Evolutionary conservation across 2,329 filamentous ascomycete genomes (phyloP), one percentile per base, ranked within the genome.

Genomic region (Aspergillus felis): DNA sequence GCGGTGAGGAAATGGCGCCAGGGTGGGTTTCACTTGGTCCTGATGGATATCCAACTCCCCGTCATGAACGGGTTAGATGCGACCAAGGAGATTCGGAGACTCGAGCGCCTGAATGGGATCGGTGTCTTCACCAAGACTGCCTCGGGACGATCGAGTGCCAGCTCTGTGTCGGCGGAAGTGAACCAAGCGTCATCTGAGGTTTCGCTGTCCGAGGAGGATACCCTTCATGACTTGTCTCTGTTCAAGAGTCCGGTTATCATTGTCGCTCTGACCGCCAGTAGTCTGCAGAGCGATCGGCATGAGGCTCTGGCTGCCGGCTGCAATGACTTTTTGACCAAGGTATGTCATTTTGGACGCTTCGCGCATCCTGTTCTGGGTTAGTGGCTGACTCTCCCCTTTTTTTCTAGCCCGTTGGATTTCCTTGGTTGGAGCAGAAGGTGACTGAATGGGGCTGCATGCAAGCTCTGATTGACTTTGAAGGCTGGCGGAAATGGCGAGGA

Each of bases 391-490:
- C n/a, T 56, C 22, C 55, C 63, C 56, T n/a, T 35, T 4, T 35
- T 32, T 10, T 50, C 47, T 70, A 96, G 91, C 94, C 94, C 22
- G 93, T 99, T 65, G 96, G 96, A 73, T 97, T 97, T 71, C 89
- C 95, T 58, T 99, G 93, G 92, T 84, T 99, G 27, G 91, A 97
- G 74, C 87, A 93, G 57, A 99, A 99, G 75, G 92, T 97, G 66
- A 97, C 95, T 78, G 94, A 99, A 81, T 99, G 94, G 94, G 94
- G 94, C 56, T 97, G 94, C 79, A 99, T 99, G 94, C 94, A 97
- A 79, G 94, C 94, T 9, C 83, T 99, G 25, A 97, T 99, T 69
- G 94, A 99, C 78, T 97, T 94, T 72, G 93, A 97, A 72, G 94
- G 94, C 60, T 99, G 94, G 94, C 86, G 92, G 55, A 91, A 91